phyloP scores from a whole-genome alignment of 2,329 filamentous ascomycete species.

The Colletotrichum sp. region DNA sequence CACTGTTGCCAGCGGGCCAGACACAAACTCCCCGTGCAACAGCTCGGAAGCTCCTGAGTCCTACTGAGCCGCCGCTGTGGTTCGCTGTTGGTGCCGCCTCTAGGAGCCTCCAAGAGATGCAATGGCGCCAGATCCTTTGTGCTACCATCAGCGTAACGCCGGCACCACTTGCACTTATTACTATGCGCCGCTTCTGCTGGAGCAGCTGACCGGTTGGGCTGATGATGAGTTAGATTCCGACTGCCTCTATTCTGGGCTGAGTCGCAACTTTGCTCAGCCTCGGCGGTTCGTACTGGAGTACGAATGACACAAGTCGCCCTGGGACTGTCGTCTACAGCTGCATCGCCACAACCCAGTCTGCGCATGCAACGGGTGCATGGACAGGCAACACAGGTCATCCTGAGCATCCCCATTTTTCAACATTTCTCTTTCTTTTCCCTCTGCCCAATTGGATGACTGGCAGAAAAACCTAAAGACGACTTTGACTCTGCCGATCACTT shows the following conservation, averaged over 20 bases:
- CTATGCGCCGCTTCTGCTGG: background rate
- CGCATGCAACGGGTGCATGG: background rate
- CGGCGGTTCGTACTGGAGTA: background rate
- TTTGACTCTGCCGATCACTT: background rate
- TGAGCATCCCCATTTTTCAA: background rate
- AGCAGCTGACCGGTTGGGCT: background rate
- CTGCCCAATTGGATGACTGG: background rate
- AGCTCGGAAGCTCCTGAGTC: background rate
- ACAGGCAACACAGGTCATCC: background rate
- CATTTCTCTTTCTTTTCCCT: background rate
- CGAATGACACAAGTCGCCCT: background rate
- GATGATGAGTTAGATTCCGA: background rate
- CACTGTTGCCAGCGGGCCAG: background rate
- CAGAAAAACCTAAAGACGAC: background rate
- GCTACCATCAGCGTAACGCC: background rate
- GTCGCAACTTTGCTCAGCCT: background rate
- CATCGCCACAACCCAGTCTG: background rate
- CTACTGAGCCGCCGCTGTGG: background rate
- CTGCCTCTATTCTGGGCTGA: background rate
- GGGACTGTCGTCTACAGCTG: background rate
- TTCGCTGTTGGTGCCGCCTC: background rate
- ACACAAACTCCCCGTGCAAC: background rate
- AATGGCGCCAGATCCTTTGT: background rate
- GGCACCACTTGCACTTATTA: background rate
- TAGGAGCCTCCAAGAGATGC: background rate